Evolutionary conservation across 192 early-diverging fungal genomes (phyloP), one percentile per base, ranked within the genome.

Genomic region (Chytriomyces sp.): DNA sequence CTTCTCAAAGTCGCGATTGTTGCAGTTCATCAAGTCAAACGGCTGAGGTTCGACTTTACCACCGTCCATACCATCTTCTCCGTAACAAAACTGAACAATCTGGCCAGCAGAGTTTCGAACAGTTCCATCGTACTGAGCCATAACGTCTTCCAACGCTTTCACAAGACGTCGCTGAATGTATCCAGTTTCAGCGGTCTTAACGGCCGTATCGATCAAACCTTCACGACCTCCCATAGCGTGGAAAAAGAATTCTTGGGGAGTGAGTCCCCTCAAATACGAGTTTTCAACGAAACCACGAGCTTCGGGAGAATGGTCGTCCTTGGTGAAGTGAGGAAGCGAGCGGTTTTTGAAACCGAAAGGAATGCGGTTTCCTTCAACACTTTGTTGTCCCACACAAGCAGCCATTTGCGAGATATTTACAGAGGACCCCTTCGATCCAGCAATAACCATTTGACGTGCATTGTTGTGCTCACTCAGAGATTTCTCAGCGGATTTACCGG

Each of bases 141-240:
- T 96, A 28, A 97, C 91, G 88, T 98, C 97, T 82, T 99, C 97
- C 75, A 99, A 82, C 16, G 96, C 95, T 86, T 99, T 99, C 67
- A 99, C 92, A 71, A 99, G 84, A 84, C 97, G 94, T 79, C 97
- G 96, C 84, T 99, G 97, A 69, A 99, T 97, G 26, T 99, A 99
- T 35, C 97, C 97, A 2, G 97, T 97, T 81, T 98, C 96, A n/a
- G 97, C 96, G 18, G 97, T 88, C 86, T 99, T 98, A 72, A 99
- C 96, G 78, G 97, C 97, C 28, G 97, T 99, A 85, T 99, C 97
- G 79, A 97, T 98, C 82, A 99, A 84, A 86, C 97, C 97, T 90
- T 99, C 97, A 87, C 97, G 95, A 79, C 97, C 97, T 87, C 96
- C 96, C 96, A 98, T 98, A 23, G 96, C 95, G 83, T 99, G 97